A percentile compares a stretch with the other conserved stretches of the same genome.
These are phyloP conservation scores for Phoma sp. DNA, from an alignment of 2,329 filamentous ascomycete species.

Conservation along the genomic window DNA sequence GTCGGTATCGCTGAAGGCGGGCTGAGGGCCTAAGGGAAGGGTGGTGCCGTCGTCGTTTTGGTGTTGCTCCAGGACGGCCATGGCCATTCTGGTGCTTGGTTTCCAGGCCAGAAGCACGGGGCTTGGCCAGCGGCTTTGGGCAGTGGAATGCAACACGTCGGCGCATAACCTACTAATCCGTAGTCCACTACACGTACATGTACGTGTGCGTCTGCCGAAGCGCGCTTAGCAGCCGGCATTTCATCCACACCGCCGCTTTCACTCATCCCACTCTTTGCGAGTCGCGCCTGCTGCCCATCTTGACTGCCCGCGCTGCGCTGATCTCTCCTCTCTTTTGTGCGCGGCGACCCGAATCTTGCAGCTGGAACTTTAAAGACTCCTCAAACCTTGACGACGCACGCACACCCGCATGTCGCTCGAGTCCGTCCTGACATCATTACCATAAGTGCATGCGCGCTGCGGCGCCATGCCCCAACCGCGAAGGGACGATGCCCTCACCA, in stretches of 20 bases:
- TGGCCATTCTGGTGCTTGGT: neutral
- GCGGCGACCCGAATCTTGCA: conserved; percentile 3
- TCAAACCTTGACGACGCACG: conserved; percentile 19
- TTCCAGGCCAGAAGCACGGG: conserved; percentile 7
- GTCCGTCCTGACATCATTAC: conserved; percentile 30
- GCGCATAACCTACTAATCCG: conserved; percentile 1
- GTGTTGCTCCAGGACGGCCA: neutral
- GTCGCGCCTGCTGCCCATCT: conserved; percentile 11
- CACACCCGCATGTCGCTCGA: conserved; percentile 28
- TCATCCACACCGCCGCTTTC: conserved; percentile 18
- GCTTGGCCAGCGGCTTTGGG: neutral
- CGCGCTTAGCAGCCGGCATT: conserved; percentile 15
- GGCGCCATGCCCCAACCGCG: conserved; percentile 40
- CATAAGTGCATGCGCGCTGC: conserved; percentile 40
- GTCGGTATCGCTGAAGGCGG: neutral
- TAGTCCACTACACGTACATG: conserved; percentile 16
- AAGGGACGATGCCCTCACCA: conserved; percentile 34
- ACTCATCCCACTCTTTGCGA: conserved; percentile 7
- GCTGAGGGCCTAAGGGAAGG: neutral
- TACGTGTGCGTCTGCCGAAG: conserved; percentile 18
- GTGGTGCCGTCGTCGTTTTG: conserved; percentile 7
- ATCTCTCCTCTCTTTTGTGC: conserved; percentile 11
- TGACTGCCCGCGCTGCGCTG: conserved; percentile 12
- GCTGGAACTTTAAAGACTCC: conserved; percentile 5
- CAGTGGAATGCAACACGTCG: conserved; percentile 12